Evolutionary conservation across 495 filamentous ascomycete species (phyloP).

Genomic region (Penicillium ochrochloron): DNA sequence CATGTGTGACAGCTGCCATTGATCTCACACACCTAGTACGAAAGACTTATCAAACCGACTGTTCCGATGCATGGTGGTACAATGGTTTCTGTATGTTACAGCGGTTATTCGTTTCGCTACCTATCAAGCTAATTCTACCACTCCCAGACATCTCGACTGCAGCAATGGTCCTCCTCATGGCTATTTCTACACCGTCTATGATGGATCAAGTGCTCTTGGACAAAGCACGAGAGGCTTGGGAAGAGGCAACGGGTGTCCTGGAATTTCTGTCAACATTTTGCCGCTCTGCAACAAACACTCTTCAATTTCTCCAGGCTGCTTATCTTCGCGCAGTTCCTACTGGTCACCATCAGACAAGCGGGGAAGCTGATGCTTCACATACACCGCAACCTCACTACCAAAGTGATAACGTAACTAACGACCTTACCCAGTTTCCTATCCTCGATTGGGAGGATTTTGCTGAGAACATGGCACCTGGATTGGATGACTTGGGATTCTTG

Average conservation of each 20-base stretch:
- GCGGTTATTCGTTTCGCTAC: neutral
- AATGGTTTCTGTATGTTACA: constrained; percentile 40
- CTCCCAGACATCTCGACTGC: neutral
- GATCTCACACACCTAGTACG: constrained; percentile 40
- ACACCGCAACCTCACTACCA: no score
- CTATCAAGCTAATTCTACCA: neutral
- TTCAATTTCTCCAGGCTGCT: constrained; percentile 4
- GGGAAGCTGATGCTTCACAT: neutral
- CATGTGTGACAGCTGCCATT: constrained; percentile 40
- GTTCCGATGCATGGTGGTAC: constrained; percentile 49
- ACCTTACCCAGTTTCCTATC: neutral
- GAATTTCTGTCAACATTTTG: neutral
- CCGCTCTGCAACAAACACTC: constrained; percentile 4
- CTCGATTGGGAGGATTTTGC: constrained; percentile 5
- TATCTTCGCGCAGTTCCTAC: neutral
- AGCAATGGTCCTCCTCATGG: constrained; percentile 1
- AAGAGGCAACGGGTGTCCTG: constrained; percentile 1
- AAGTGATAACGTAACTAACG: no score
- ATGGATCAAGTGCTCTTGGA: constrained; percentile 3
- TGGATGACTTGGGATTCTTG: constrained; percentile 3
- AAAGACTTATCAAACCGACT: constrained; percentile 37
- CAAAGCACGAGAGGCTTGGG: constrained; percentile 4
- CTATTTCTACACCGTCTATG: neutral
- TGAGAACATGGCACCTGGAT: constrained; percentile 6
- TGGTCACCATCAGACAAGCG: neutral